Percentiles rank a stretch among this genome's conserved stretches.
Evolutionary conservation across 352 stramenopile species (phyloP).

Genomic region (Pythium volutum): DNA sequence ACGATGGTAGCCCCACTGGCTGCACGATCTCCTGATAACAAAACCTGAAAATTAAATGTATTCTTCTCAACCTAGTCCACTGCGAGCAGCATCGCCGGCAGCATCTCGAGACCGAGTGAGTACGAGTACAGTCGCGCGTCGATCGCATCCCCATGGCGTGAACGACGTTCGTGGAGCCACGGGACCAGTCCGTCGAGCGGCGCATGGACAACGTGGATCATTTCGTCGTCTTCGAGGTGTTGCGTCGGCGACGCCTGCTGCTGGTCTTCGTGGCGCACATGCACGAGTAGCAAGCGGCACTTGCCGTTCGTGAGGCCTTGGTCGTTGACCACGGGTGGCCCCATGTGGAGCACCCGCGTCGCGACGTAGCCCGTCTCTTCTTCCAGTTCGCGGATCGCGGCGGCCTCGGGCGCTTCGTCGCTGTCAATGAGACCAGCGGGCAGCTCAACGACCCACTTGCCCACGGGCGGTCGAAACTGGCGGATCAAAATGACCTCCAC

Average conservation of each 20-base stretch:
- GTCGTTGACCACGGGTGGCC: constrained; percentile 78
- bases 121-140: constrained; percentile 62
- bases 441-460: constrained; percentile 87
- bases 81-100: constrained; percentile 17
- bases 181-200: constrained; percentile 60
- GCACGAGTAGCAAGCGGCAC: constrained; percentile 59
- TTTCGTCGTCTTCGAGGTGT: constrained; percentile 64
- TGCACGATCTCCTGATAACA: constrained; percentile 31
- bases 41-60: neutral
- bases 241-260: constrained; percentile 26
- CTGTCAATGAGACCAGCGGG: constrained; percentile 90
- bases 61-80: neutral
- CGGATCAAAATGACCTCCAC: constrained; percentile 77
- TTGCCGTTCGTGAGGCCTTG: constrained; percentile 76
- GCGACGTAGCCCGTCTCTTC: constrained; percentile 90
- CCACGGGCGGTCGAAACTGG: constrained; percentile 88
- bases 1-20: constrained; percentile 20
- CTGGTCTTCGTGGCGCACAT: constrained; percentile 44
- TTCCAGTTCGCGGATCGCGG: constrained; percentile 78
- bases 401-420: constrained; percentile 63
- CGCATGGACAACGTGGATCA: constrained; percentile 63
- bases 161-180: constrained; percentile 49
- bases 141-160: constrained; percentile 40
- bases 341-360: constrained; percentile 60
- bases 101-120: constrained; percentile 42